phyloP scores from a whole-genome alignment of 257 asterid genomes.

The Nicotiana tabacum region DNA sequence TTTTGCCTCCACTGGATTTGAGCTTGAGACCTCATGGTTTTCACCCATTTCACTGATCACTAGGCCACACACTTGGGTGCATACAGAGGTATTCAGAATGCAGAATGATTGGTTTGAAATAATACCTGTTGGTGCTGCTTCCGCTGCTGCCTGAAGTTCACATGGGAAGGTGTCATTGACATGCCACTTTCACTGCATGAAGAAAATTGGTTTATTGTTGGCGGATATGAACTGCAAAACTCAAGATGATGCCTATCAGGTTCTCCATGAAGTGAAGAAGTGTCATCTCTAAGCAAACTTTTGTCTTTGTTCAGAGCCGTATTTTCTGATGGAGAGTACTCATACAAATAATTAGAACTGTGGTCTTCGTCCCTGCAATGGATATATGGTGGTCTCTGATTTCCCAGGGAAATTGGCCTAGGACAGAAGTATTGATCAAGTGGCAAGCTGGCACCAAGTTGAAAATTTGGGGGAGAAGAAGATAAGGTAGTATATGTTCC shows the following conservation, averaged over 20 bases:
- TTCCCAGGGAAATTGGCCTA: slow-evolving; percentile 32
- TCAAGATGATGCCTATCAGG: slow-evolving; percentile 34
- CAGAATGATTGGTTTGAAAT: slow-evolving; percentile 1
- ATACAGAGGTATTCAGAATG: background rate
- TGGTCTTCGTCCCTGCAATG: slow-evolving; percentile 47
- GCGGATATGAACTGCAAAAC: slow-evolving; percentile 33
- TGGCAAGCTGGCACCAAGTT: slow-evolving; percentile 30
- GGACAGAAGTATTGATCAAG: slow-evolving; percentile 36
- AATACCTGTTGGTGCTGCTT: slow-evolving; percentile 11
- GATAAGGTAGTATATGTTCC: slow-evolving; percentile 21
- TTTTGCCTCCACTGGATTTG: too few relatives aligned
- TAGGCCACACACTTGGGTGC: too few relatives aligned
- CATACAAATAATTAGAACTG: slow-evolving; percentile 47
- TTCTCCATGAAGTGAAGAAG: slow-evolving; percentile 24
- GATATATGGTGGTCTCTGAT: slow-evolving; percentile 29
- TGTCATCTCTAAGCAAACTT: slow-evolving; percentile 35
- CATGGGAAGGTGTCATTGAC: slow-evolving; percentile 32
- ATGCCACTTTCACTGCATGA: slow-evolving; percentile 29
- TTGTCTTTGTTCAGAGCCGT: slow-evolving; percentile 19
- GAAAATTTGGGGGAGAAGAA: slow-evolving; percentile 28
- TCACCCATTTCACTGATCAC: too few relatives aligned
- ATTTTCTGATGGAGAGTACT: slow-evolving; percentile 35
- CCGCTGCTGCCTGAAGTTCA: slow-evolving; percentile 25
- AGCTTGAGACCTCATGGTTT: too few relatives aligned
- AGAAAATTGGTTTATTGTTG: slow-evolving; percentile 28